These are phyloP conservation scores for Cladosporium cucumerinum DNA, from an alignment of 2,329 filamentous ascomycete species.

Conservation along the genomic window DNA sequence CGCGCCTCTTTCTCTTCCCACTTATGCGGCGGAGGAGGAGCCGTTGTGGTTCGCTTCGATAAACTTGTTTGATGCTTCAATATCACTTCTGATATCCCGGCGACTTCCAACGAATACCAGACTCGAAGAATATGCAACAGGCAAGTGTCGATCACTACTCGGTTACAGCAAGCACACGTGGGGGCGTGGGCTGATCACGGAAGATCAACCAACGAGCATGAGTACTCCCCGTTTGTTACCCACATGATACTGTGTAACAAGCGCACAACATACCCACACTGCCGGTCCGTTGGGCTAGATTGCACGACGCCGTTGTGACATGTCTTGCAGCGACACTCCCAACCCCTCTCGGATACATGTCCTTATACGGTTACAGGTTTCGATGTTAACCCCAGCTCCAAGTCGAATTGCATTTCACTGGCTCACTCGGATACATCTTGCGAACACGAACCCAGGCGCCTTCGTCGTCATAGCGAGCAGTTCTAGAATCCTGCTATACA, in stretches of 20 bases:
- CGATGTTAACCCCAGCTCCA: not conserved
- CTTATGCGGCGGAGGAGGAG: not conserved
- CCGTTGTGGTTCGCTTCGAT: not conserved
- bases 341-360: not conserved
- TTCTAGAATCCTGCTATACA: not conserved
- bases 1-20: not conserved
- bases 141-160: not conserved
- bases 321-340: not conserved
- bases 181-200: not conserved
- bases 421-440: not conserved
- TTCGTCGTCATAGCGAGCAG: not conserved
- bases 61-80: slow-evolving; percentile 1
- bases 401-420: not conserved
- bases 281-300: not conserved
- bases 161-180: not conserved
- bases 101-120: not conserved
- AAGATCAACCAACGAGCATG: not conserved
- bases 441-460: not conserved
- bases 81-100: not conserved
- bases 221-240: not conserved
- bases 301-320: slow-evolving; percentile 2
- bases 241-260: not conserved
- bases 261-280: not conserved
- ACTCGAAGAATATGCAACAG: not conserved
- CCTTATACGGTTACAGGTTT: not conserved